Percentiles rank a stretch among this genome's conserved stretches.
These are phyloP conservation scores for Dioscorea alata DNA, from an alignment of 106 monocot genomes.

Conservation along the genomic window DNA sequence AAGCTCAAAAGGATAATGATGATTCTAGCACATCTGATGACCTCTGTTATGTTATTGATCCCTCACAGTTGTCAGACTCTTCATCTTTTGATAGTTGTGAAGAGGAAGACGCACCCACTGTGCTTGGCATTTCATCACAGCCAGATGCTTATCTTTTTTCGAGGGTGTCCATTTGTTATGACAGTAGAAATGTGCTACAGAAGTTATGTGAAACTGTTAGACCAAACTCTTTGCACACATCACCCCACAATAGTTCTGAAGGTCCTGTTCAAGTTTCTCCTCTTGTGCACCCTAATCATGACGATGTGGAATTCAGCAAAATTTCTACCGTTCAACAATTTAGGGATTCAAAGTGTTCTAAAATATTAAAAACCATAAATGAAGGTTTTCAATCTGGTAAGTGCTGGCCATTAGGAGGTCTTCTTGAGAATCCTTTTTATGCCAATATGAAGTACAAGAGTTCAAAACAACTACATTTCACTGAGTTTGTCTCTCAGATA, in stretches of 20 bases:
- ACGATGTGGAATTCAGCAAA: slow-evolving; percentile 9
- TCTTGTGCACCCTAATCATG: not conserved
- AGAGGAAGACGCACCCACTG: slow-evolving; percentile 23
- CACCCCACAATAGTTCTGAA: slow-evolving; percentile 4
- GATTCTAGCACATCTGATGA: slow-evolving; percentile 36
- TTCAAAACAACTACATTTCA: slow-evolving; percentile 9
- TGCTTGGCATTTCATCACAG: slow-evolving; percentile 13
- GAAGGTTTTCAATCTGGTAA: slow-evolving; percentile 23
- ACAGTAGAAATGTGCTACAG: slow-evolving; percentile 13
- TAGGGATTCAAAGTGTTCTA: not conserved
- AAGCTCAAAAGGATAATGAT: slow-evolving; percentile 33
- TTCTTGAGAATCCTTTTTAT: slow-evolving; percentile 47
- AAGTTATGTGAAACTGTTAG: slow-evolving; percentile 15
- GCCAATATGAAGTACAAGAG: slow-evolving; percentile 6
- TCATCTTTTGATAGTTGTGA: slow-evolving; percentile 42
- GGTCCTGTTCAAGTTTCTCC: not conserved
- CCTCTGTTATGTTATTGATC: slow-evolving; percentile 32
- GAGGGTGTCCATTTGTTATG: slow-evolving; percentile 19
- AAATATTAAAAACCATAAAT: slow-evolving; percentile 4
- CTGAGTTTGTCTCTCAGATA: slow-evolving; percentile 1
- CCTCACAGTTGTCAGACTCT: slow-evolving; percentile 36
- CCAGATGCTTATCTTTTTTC: slow-evolving; percentile 15
- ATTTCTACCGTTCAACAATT: slow-evolving; percentile 8
- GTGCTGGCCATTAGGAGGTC: slow-evolving; percentile 56
- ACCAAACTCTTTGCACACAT: slow-evolving; percentile 2